These are phyloP conservation scores for Aspergillus carbonarius DNA, from an alignment of 2,329 filamentous ascomycete genomes.

Conservation along the genomic window DNA sequence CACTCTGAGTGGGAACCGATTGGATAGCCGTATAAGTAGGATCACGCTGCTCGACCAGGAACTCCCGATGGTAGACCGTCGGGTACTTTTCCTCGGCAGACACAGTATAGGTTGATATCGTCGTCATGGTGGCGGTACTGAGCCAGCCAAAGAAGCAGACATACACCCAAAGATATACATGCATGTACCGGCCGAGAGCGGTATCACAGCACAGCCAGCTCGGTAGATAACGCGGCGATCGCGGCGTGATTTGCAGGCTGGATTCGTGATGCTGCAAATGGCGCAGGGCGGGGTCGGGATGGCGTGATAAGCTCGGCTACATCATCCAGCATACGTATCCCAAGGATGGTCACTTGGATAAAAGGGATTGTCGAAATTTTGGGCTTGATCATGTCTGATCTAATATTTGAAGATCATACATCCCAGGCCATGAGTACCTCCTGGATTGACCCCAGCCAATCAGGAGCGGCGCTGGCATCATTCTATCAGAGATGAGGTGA, in stretches of 20 bases:
- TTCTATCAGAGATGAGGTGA: neutral
- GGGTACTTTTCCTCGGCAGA: conserved; percentile 13
- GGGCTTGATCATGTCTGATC: too few species aligned
- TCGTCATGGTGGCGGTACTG: conserved; percentile 8
- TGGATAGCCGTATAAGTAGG: neutral
- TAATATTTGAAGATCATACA: too few species aligned
- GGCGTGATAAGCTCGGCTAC: conserved; percentile 27
- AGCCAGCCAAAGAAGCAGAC: neutral
- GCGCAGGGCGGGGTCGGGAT: conserved; percentile 35
- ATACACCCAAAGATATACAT: neutral
- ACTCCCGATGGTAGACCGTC: conserved; percentile 10
- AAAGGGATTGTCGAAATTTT: neutral
- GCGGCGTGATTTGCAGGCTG: neutral
- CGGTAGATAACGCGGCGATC: neutral
- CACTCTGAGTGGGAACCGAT: conserved; percentile 40
- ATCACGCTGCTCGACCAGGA: conserved; percentile 11
- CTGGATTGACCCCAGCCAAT: neutral
- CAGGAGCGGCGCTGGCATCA: neutral
- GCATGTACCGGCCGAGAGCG: neutral
- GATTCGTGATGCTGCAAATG: conserved; percentile 18
- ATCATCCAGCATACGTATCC: too few species aligned
- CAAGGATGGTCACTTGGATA: too few species aligned
- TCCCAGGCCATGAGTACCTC: too few species aligned
- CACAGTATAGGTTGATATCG: conserved; percentile 10
- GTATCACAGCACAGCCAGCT: too few species aligned